Base-by-base conservation (phyloP, 768 basidiomycete species). In the Clitopilus hobsonii region DNA sequence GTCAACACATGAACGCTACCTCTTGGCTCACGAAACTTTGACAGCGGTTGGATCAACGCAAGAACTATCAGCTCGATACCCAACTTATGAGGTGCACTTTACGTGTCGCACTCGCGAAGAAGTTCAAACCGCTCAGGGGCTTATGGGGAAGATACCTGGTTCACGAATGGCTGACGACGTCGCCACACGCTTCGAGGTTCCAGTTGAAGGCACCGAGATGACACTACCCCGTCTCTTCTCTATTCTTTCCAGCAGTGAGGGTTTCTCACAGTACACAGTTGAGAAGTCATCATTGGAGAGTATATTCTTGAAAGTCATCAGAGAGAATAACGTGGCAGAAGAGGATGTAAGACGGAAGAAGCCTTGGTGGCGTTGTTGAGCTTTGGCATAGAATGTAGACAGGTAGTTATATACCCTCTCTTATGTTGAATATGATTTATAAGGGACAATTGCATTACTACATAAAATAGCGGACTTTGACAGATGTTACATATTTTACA, bases 21-120 rank as follows among this genome's bases (percentile, higher is more conserved):
- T n/a, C n/a, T n/a, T n/a, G n/a, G n/a, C 41, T 45, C 41, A 16
- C 3, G 18, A 2, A 5, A 14, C 52, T 25, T 59, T 36, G 38
- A 18, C 52, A 86, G 89, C 88, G 57, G 73, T 90, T 49, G 88
- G 86, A 1, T 85, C 87, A 2, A 83, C 80, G 0, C 77, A 81
- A 23, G 75, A 78, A 3, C 78, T 91, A 5, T 82, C 82, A 1
- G 72, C 79, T 24, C 83, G 87, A 18, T 86, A 90, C 63, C 83
- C 84, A 6, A 82, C 77, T 1, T 91, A 92, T 65, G 88, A 90
- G 61, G 83, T 90, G 18, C 89, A 91, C 65, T 85, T 91, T 64
- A 78, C 81, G 1, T 85, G 84, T 57, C 81, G 80, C 0, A 83
- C 81, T 0, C 75, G 84, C 7, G 84, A 85, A 53, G 86, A 88